Evolutionary conservation across 306 rosid species (phyloP).

Genomic region (Crataegus laevigata): DNA sequence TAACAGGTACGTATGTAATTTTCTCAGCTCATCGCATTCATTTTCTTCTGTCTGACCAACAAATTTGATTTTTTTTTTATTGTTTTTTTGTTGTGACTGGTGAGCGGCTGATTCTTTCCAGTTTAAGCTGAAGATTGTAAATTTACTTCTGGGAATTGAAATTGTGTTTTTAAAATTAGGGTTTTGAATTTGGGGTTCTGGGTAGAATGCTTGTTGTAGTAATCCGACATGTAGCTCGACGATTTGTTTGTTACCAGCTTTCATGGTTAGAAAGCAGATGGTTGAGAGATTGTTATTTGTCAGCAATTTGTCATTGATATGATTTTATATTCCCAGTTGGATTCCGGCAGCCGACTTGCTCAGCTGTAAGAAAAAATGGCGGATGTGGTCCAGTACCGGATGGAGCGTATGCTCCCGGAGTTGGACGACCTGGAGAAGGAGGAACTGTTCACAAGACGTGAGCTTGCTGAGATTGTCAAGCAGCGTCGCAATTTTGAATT

Average conservation of each 20-base stretch:
- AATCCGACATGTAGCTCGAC: neutral
- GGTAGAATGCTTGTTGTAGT: too few relatives aligned
- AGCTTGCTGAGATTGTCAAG: constrained; percentile 50
- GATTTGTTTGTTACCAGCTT: neutral
- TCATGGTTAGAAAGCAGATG: neutral
- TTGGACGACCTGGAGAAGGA: constrained; percentile 50
- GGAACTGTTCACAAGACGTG: constrained; percentile 36
- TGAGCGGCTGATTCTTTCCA: neutral
- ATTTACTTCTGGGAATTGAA: neutral
- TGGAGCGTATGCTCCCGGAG: constrained; percentile 55
- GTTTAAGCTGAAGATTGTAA: neutral
- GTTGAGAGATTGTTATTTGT: neutral
- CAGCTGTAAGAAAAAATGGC: constrained; percentile 27
- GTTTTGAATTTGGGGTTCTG: neutral
- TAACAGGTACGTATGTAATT: neutral
- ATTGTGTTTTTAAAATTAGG: neutral
- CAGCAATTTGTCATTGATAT: too few relatives aligned
- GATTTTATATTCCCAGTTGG: neutral
- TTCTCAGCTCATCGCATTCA: neutral
- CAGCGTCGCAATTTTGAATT: constrained; percentile 57
- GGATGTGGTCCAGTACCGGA: constrained; percentile 52
- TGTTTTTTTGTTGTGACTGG: neutral
- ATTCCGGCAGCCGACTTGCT: neutral
- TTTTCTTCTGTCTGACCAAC: neutral
- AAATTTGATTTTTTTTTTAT: too few relatives aligned